Conservation (phyloP, 768 basidiomycete genomes). For the Mycena alexandri region DNA sequence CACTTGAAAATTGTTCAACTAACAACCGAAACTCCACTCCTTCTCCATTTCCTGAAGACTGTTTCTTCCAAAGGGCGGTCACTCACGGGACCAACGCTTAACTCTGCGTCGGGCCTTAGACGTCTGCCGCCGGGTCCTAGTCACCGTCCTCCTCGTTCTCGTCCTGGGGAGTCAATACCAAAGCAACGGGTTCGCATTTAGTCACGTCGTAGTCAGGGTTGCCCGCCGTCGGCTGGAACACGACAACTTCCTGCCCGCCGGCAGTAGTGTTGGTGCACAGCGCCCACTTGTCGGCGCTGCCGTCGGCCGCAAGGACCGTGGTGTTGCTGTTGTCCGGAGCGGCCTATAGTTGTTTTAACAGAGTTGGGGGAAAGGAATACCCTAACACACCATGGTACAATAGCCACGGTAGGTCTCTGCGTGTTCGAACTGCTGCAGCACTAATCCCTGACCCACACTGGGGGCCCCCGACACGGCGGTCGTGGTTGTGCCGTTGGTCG, state of each 20-base stretch:
- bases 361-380: background rate
- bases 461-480: background rate
- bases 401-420: background rate
- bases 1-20: no score
- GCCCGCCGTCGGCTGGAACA: background rate
- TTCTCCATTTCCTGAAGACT: no score
- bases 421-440: background rate
- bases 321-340: background rate
- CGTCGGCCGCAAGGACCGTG: background rate
- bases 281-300: background rate
- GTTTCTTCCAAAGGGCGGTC: no score
- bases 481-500: background rate
- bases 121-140: no score
- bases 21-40: no score
- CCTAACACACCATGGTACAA: background rate
- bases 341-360: background rate
- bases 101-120: no score
- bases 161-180: background rate
- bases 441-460: background rate
- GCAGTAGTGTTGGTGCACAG: constrained; percentile 3
- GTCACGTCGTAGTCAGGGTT: background rate
- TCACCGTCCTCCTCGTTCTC: no score
- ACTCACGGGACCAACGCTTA: no score
- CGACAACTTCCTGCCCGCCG: background rate
- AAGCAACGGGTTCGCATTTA: background rate